These are phyloP conservation scores for Saturnispora zaruensis DNA, from an alignment of 805 yeast species.

Conservation along the genomic window DNA sequence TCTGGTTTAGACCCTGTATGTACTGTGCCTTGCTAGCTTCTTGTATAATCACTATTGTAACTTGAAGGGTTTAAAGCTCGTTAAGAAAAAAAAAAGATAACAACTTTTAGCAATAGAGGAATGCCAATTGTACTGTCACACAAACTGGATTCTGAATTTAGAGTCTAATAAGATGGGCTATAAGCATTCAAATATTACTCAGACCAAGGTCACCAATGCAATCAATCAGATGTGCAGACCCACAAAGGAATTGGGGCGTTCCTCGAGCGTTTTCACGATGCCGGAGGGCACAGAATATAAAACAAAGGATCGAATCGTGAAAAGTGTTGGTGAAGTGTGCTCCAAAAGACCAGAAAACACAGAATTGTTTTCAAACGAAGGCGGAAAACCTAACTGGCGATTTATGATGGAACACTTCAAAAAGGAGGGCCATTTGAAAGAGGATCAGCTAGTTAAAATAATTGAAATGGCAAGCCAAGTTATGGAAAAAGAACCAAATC, in stretches of 20 bases:
- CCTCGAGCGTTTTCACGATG: background rate
- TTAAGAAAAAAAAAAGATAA: background rate
- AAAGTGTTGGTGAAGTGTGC: constrained; percentile 57
- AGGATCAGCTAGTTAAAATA: constrained; percentile 61
- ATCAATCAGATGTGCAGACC: background rate
- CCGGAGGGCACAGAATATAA: constrained; percentile 40
- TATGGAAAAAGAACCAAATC: constrained; percentile 64
- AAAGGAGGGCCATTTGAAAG: constrained; percentile 71
- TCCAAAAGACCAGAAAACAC: constrained; percentile 50
- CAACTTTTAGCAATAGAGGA: background rate
- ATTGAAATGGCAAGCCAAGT: constrained; percentile 53
- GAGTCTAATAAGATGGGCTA: background rate
- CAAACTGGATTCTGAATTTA: background rate
- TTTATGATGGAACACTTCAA: constrained; percentile 69
- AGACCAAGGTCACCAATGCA: constrained; percentile 6
- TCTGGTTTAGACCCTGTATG: no score
- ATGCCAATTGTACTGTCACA: background rate
- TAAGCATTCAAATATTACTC: background rate
- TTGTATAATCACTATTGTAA: no score
- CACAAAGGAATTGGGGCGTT: background rate
- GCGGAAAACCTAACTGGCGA: constrained; percentile 61
- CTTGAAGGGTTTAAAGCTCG: background rate
- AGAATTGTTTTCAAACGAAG: constrained; percentile 49
- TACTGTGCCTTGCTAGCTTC: no score
- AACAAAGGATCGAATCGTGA: constrained; percentile 49